Percentiles rank a stretch among this genome's conserved stretches.
Conservation (phyloP, 208 protist genomes). For the Borovskyia barvae region DNA sequence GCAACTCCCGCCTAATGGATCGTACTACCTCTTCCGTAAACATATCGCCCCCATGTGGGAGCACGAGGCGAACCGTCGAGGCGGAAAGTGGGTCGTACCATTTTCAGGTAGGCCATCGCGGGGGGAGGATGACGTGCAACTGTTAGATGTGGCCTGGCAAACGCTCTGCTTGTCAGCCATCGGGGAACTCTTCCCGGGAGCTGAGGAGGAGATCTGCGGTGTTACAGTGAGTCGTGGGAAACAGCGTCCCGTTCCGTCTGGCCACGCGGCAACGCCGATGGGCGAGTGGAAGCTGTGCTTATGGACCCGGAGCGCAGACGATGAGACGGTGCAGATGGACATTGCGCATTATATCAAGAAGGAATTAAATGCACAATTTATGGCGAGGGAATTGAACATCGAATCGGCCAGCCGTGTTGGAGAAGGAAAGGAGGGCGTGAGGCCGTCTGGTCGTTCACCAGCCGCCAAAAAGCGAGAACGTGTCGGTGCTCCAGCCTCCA, state of each 20-base stretch:
- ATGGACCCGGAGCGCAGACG: constrained; percentile 82
- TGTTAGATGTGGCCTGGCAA: constrained; percentile 81
- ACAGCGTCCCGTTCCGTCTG: constrained; percentile 12
- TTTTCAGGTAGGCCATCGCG: constrained; percentile 32
- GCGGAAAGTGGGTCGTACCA: constrained; percentile 81
- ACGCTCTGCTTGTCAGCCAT: constrained; percentile 71
- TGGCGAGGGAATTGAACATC: too few relatives aligned
- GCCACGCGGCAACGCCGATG: background rate
- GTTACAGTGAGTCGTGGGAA: constrained; percentile 64
- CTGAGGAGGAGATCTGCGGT: constrained; percentile 87
- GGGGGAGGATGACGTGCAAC: constrained; percentile 17
- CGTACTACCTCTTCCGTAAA: constrained; percentile 88
- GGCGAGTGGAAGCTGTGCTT: constrained; percentile 81
- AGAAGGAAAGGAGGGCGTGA: constrained; percentile 8
- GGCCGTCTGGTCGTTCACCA: background rate
- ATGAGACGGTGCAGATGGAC: constrained; percentile 51
- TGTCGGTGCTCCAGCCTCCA: constrained; percentile 3
- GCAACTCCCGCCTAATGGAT: constrained; percentile 62
- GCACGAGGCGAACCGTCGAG: constrained; percentile 85
- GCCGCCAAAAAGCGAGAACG: constrained; percentile 14
- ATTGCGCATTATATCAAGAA: constrained; percentile 64
- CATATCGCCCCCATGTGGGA: constrained; percentile 92
- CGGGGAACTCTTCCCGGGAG: constrained; percentile 74
- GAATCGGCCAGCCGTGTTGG: too few relatives aligned
- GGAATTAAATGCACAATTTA: too few relatives aligned